Percentiles rank a stretch among this genome's conserved stretches.
Conservation (phyloP, 257 asterid species). For the Solanum medicagineum region DNA sequence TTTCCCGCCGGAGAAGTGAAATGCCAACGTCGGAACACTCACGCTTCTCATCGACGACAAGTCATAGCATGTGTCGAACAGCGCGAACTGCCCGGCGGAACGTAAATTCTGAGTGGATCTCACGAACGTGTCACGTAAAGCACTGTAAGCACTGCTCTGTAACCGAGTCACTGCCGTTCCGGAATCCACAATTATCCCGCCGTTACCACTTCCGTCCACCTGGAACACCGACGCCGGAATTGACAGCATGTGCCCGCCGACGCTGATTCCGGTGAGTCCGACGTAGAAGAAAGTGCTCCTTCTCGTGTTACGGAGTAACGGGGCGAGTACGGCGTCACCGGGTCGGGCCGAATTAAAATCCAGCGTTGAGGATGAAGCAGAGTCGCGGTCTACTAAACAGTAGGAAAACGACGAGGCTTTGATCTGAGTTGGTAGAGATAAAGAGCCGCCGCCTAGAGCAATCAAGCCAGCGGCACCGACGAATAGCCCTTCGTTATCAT, state of each 20-base stretch:
- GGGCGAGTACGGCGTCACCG: conserved; percentile 38
- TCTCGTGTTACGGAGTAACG: conserved; percentile 31
- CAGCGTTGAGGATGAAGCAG: conserved; percentile 45
- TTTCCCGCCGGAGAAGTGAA: conserved; percentile 37
- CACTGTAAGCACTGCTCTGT: conserved; percentile 28
- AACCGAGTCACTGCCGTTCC: conserved; percentile 86
- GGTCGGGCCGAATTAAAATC: conserved; percentile 59
- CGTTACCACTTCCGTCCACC: conserved; percentile 36
- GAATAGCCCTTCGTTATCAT: conserved; percentile 54
- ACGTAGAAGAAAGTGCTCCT: conserved; percentile 38
- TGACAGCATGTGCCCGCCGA: conserved; percentile 33
- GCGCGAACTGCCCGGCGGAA: conserved; percentile 16
- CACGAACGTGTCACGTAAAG: conserved; percentile 43
- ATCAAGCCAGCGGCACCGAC: conserved; percentile 57
- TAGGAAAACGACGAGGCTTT: conserved; percentile 64
- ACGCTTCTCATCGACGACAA: conserved; percentile 23
- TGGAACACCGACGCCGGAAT: conserved; percentile 25
- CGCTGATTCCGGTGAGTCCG: conserved; percentile 45
- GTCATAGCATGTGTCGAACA: conserved; percentile 75
- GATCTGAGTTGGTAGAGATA: conserved; percentile 59
- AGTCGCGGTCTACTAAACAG: conserved; percentile 72
- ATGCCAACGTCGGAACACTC: conserved; percentile 55
- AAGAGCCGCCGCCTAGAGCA: conserved; percentile 56
- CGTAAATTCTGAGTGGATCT: conserved; percentile 10
- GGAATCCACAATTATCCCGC: conserved; percentile 82